These are phyloP conservation scores for Colletotrichum scovillei DNA, from an alignment of 2,329 filamentous ascomycete genomes.

Conservation along the genomic window DNA sequence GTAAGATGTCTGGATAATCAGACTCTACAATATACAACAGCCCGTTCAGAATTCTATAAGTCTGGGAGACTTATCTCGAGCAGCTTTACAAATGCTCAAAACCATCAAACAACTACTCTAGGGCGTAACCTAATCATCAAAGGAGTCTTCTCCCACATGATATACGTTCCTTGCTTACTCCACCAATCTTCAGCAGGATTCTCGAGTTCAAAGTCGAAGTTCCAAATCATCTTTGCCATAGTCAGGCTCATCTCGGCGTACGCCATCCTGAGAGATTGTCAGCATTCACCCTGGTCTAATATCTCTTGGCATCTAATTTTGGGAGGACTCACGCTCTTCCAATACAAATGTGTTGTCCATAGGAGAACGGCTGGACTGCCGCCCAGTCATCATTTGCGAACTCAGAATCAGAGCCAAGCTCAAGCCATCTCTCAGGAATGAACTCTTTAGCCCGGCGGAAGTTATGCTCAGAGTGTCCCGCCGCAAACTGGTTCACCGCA, in stretches of 20 bases:
- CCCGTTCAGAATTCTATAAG: too few relatives aligned
- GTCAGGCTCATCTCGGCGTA: slow-evolving; percentile 61
- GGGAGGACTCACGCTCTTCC: slow-evolving; percentile 55
- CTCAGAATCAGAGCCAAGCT: not conserved
- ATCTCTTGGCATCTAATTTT: not conserved
- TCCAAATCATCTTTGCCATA: slow-evolving; percentile 54
- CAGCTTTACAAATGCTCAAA: too few relatives aligned
- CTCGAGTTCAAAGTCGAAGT: slow-evolving; percentile 55
- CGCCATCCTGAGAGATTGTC: slow-evolving; percentile 46
- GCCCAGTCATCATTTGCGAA: not conserved
- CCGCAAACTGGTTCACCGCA: slow-evolving; percentile 2
- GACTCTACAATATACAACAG: too few relatives aligned
- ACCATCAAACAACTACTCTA: not conserved
- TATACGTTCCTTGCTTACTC: slow-evolving; percentile 13
- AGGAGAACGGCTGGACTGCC: slow-evolving; percentile 56
- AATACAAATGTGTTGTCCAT: slow-evolving; percentile 61
- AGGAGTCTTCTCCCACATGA: not conserved
- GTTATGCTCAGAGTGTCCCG: slow-evolving; percentile 3
- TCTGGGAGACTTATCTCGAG: too few relatives aligned
- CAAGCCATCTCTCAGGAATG: slow-evolving; percentile 10
- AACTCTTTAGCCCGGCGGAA: not conserved
- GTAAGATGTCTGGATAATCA: too few relatives aligned
- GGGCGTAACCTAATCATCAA: slow-evolving; percentile 1
- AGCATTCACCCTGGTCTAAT: not conserved
- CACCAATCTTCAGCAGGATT: slow-evolving; percentile 50